Evolutionary conservation across 2,329 filamentous ascomycete species (phyloP), one percentile per base, ranked within the genome.

Genomic region (Alternaria postmessia): DNA sequence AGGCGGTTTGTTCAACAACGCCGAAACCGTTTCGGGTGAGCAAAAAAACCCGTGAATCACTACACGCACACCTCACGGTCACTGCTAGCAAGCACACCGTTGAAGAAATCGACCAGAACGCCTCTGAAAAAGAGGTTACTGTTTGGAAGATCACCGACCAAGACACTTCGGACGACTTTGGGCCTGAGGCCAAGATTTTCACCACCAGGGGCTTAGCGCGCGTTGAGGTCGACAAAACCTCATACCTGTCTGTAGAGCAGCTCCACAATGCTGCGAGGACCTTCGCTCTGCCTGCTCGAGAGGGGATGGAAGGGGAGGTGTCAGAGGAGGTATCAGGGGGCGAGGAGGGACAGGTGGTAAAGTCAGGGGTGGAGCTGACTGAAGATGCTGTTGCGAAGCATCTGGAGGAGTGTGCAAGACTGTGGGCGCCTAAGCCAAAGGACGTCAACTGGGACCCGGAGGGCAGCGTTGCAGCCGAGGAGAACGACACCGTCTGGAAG

Each of bases 11-110:
- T 67, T 58, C n/a, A 51, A 32, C 14, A 46, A 54, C 22, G 48
- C 20, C 7, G 63, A 64, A 39, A 56, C 41, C n/a, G 47, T 66
- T 47, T 54, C 43, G 38, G 55, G 58, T 30, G 65, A 67, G 28
- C 54, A 61, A 36, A 41, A 55, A 55, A n/a, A 56, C 43, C 20
- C 44, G 63, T 2, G 51, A 64, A 51, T 39, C 54, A 20, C 48
- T 67, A 36, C 54, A 46, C 14, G 11, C 18, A 14, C 58, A 59
- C 5, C 30, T 67, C 22, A 36, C 44, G 4, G 51, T 66, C 4
- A 64, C 43, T 22, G 52, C 38, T 36, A 62, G 58, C 11, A 32
- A 39, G 28, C 32, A 53, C 18, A 57, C 32, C 18, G 39, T 57
- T 12, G 41, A 44, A 22, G 39, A 57, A 36, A 39, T 53, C 18